Conservation (phyloP, 2,329 filamentous ascomycete genomes). For the Beauveria pseudobassiana region DNA sequence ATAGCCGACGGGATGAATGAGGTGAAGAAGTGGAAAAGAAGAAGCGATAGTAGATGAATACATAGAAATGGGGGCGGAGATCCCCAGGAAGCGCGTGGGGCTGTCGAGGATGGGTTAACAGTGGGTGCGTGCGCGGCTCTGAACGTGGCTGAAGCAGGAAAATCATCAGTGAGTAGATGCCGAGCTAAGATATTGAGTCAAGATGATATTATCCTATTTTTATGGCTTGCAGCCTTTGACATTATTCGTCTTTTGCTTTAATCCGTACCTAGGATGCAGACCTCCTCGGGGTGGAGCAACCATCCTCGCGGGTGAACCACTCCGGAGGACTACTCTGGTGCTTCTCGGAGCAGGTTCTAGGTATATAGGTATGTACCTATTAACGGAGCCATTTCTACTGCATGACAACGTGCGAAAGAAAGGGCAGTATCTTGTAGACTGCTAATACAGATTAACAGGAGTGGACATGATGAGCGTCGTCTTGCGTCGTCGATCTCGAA, state of each 20-base stretch:
- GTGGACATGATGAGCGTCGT: not conserved
- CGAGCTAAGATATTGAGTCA: not conserved
- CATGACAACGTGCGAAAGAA: not conserved
- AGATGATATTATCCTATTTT: not conserved
- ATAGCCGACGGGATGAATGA: too few species aligned
- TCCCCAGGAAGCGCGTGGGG: conserved; percentile 7
- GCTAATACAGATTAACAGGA: not conserved
- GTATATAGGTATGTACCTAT: not conserved
- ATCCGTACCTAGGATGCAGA: not conserved
- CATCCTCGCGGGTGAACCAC: too few species aligned
- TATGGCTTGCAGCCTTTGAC: not conserved
- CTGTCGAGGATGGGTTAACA: conserved; percentile 1
- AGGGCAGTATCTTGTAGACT: not conserved
- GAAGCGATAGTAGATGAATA: not conserved
- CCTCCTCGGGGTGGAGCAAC: not conserved
- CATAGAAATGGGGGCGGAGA: conserved; percentile 5
- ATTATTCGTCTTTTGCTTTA: not conserved
- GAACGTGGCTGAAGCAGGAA: not conserved
- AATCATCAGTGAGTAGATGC: not conserved
- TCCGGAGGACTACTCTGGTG: not conserved
- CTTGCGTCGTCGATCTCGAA: not conserved
- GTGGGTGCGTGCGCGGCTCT: not conserved
- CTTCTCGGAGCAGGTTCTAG: not conserved
- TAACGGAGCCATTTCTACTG: not conserved
- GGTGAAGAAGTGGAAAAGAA: not conserved